phyloP scores from a whole-genome alignment of 2,329 filamentous ascomycete species.

The Fusarium verticillioides region DNA sequence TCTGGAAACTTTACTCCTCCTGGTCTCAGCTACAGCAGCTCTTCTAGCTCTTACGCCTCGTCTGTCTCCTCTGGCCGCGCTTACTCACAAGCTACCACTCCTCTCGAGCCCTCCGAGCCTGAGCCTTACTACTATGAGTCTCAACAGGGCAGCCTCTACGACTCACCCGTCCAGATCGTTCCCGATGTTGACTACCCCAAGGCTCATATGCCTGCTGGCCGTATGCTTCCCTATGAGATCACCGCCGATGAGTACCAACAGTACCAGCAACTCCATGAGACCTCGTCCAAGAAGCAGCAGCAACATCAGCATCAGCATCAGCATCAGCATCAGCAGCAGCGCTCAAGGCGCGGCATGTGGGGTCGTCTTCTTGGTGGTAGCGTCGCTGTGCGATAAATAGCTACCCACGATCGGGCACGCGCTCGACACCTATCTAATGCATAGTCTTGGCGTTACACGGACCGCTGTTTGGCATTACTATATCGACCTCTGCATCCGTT shows the following conservation, averaged over 20 bases:
- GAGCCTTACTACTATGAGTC: slow-evolving; percentile 56
- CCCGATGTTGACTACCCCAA: slow-evolving; percentile 55
- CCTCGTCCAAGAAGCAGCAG: slow-evolving; percentile 55
- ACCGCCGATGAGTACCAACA: slow-evolving; percentile 61
- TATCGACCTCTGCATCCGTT: slow-evolving; percentile 17
- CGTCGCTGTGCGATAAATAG: slow-evolving; percentile 53
- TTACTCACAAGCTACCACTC: slow-evolving; percentile 64
- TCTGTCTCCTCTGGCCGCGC: slow-evolving; percentile 61
- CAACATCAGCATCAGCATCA: slow-evolving; percentile 53
- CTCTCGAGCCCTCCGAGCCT: slow-evolving; percentile 56
- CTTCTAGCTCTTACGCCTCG: slow-evolving; percentile 61
- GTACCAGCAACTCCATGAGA: slow-evolving; percentile 57
- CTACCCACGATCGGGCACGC: not conserved
- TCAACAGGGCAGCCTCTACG: slow-evolving; percentile 57
- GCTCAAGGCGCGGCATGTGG: slow-evolving; percentile 60
- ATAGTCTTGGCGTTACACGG: slow-evolving; percentile 38
- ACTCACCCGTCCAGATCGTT: slow-evolving; percentile 61
- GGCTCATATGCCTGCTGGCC: slow-evolving; percentile 45
- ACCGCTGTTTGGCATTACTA: slow-evolving; percentile 38
- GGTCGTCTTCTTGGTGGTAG: slow-evolving; percentile 63
- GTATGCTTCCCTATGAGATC: slow-evolving; percentile 66
- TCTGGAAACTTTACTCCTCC: slow-evolving; percentile 55
- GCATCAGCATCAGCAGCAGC: slow-evolving; percentile 50
- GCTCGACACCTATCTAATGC: slow-evolving; percentile 29
- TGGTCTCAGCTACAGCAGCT: slow-evolving; percentile 61